These are phyloP conservation scores for Podospora tetraspora DNA, from an alignment of 495 filamentous ascomycete species.

Conservation along the genomic window DNA sequence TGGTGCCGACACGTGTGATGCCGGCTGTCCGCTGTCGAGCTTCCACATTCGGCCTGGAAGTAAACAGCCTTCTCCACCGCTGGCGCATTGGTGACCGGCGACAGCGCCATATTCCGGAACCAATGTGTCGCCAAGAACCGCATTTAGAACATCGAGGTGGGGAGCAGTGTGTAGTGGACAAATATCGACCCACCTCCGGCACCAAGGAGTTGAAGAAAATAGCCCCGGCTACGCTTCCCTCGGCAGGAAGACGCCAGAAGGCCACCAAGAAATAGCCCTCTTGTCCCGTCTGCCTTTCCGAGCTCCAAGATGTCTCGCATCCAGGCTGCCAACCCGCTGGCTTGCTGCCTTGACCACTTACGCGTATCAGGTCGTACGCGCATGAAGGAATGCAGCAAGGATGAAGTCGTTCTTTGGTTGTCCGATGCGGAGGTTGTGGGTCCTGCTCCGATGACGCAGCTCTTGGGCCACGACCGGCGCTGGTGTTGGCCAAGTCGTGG, in stretches of 20 bases:
- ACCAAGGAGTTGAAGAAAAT: neutral
- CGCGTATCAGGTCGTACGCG: neutral
- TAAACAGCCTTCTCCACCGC: neutral
- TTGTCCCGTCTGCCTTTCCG: neutral
- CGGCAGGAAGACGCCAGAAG: neutral
- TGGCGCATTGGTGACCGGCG: neutral
- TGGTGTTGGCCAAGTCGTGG: neutral
- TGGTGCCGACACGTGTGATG: neutral
- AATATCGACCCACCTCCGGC: neutral
- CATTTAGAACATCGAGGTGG: neutral
- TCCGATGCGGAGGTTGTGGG: neutral
- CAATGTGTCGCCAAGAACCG: neutral
- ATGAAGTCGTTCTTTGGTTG: neutral
- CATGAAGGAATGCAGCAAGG: neutral
- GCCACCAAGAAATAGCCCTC: neutral
- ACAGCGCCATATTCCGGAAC: neutral
- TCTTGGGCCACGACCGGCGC: neutral
- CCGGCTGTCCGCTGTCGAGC: neutral
- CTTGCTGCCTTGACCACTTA: neutral
- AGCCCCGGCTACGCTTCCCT: neutral
- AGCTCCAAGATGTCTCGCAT: neutral
- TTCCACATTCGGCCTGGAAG: conserved; percentile 4
- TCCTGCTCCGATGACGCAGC: neutral
- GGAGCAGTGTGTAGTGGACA: neutral
- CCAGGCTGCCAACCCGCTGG: neutral